These are phyloP conservation scores for Glomus cerebriforme DNA, from an alignment of 192 early-diverging fungal species.

Conservation along the genomic window DNA sequence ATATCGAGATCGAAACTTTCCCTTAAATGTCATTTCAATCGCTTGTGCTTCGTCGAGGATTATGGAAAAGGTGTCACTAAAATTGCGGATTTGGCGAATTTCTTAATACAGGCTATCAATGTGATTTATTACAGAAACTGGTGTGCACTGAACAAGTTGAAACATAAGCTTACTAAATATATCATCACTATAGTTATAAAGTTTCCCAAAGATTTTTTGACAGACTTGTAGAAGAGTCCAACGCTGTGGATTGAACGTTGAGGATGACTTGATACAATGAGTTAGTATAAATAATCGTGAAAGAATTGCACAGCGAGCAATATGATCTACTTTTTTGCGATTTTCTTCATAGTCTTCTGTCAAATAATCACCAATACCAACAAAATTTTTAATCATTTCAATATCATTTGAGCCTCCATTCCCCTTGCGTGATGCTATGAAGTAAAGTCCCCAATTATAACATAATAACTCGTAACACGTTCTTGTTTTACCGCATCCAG, in stretches of 20 bases:
- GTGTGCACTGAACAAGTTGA: not conserved
- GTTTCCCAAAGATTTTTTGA: not conserved
- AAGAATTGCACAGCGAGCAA: conserved; percentile 3
- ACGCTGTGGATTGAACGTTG: not conserved
- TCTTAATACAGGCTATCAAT: not conserved
- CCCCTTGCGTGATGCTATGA: not conserved
- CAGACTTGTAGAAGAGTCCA: not conserved
- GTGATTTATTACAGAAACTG: not conserved
- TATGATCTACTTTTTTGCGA: not conserved
- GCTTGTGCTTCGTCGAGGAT: too few relatives aligned
- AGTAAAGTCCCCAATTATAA: conserved; percentile 9
- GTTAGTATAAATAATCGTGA: not conserved
- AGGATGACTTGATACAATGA: not conserved
- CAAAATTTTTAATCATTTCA: not conserved
- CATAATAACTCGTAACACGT: too few relatives aligned
- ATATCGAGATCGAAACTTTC: too few relatives aligned
- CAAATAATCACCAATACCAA: not conserved
- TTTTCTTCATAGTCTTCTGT: not conserved
- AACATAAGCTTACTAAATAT: not conserved
- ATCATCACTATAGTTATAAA: not conserved
- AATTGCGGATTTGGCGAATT: not conserved
- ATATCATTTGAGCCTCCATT: conserved; percentile 11
- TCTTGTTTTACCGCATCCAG: too few relatives aligned
- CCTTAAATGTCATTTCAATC: too few relatives aligned
- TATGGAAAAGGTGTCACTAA: too few relatives aligned